Evolutionary conservation across 768 basidiomycete genomes (phyloP).

Genomic region (Suillus alpinus): DNA sequence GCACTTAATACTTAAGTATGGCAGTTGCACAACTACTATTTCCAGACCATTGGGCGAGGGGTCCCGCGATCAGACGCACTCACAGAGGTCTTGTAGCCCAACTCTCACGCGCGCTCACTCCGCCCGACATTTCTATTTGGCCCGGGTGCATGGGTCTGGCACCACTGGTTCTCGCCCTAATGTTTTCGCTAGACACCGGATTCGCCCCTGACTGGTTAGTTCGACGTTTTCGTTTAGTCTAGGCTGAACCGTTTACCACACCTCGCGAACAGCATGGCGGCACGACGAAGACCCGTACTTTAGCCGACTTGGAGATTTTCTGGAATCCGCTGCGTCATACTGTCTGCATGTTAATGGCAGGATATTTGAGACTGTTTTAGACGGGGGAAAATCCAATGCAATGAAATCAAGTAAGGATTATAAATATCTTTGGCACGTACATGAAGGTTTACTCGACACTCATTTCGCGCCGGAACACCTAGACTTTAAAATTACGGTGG

Average conservation of each 20-base stretch:
- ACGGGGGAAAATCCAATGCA: not conserved
- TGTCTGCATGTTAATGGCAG: not conserved
- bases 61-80: not conserved
- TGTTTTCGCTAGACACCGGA: not conserved
- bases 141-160: not conserved
- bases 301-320: not conserved
- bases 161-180: not conserved
- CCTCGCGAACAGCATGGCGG: not conserved
- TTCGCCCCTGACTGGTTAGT: not conserved
- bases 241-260: not conserved
- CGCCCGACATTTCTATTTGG: not conserved
- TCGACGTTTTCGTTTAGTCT: not conserved
- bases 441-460: not conserved
- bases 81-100: not conserved
- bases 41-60: not conserved
- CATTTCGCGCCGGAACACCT: not conserved
- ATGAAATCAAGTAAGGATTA: not conserved
- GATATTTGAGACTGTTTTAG: not conserved
- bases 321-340: not conserved
- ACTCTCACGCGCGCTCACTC: not conserved
- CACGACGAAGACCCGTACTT: not conserved
- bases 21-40: not conserved
- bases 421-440: not conserved
- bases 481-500: not conserved
- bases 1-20: too few relatives aligned